Percentiles rank a stretch among this genome's conserved stretches.
These are phyloP conservation scores for Mortierella polycephala DNA, from an alignment of 371 early-diverging fungal genomes.

Conservation along the genomic window DNA sequence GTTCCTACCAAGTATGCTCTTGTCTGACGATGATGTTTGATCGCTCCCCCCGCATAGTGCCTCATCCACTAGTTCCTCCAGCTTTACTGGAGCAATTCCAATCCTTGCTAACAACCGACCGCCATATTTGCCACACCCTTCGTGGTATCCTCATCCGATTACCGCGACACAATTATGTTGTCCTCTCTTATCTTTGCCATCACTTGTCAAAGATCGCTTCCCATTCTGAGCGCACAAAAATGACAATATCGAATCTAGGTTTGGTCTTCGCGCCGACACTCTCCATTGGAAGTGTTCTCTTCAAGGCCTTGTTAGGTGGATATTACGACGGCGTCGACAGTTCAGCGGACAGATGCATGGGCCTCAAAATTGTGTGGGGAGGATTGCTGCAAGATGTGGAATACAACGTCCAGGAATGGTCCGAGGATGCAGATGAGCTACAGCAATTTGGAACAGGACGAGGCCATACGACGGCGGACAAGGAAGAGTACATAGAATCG, in stretches of 20 bases:
- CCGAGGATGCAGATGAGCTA: slow-evolving; percentile 3
- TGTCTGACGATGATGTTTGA: background rate
- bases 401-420: slow-evolving; percentile 16
- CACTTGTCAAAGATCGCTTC: slow-evolving; percentile 51
- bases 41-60: slow-evolving; percentile 38
- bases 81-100: slow-evolving; percentile 41
- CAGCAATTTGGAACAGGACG: background rate
- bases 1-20: slow-evolving; percentile 2
- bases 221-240: slow-evolving; percentile 44
- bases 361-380: slow-evolving; percentile 50
- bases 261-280: slow-evolving; percentile 55
- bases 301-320: slow-evolving; percentile 44
- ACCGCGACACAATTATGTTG: slow-evolving; percentile 38
- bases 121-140: slow-evolving; percentile 45
- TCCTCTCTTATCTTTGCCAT: slow-evolving; percentile 40
- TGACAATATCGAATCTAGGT: slow-evolving; percentile 50
- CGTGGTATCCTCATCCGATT: slow-evolving; percentile 41
- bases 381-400: slow-evolving; percentile 19
- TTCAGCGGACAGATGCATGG: slow-evolving; percentile 34
- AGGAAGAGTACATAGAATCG: slow-evolving; percentile 8
- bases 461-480: background rate
- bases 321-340: slow-evolving; percentile 36
- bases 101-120: slow-evolving; percentile 42
- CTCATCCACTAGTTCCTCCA: slow-evolving; percentile 33
- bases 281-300: slow-evolving; percentile 43